Evolutionary conservation across 306 rosid species (phyloP), one percentile per base, ranked within the genome.

Genomic region (Astragalus membranaceus): DNA sequence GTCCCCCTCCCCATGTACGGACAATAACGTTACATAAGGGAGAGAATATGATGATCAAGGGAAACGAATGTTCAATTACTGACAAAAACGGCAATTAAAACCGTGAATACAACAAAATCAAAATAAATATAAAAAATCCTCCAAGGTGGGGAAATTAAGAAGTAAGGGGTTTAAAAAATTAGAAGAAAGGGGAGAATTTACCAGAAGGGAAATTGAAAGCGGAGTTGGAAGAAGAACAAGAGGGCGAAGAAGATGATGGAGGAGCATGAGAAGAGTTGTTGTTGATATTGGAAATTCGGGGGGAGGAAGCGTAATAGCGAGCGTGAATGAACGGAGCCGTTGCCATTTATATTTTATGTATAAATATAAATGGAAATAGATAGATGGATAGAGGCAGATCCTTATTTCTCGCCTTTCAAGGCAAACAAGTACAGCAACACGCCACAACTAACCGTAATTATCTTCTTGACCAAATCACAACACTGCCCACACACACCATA

Each of bases 291-390:
- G 51, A 65, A 56, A 75, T 13, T 75, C 36, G 67, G 3, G 50
- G 60, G 1, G 81, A 32, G 62, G 36, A 78, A 4, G 64, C 42
- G 50, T 44, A 70, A 66, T 33, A 75, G 17, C 58, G 86, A 66
- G 81, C 79, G 73, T 66, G 81, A 70, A 79, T 60, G 29, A 78
- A 53, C 26, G 74, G 44, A 4, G 79, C 62, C 37, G 73, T 66
- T 16, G 81, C 83, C 83, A 78, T 82, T 8, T 61, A 29, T 41
- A 12, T 33, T 0, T 4, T 11, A 4, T n/a, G 2, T 37, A 8
- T 5, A 49, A 26, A 49, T 23, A 44, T 14, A 37, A 8, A 63
- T 16, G 15, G 12, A 52, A 6, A 37, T 15, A 3, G 20, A 7
- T 32, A 17, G 41, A 52, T 33, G 30, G 44, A 7, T 39, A 39